A percentile compares a stretch with the other conserved stretches of the same genome.
Evolutionary conservation across 345 rosid genomes (phyloP).

Genomic region (Eucalyptus brandiana): DNA sequence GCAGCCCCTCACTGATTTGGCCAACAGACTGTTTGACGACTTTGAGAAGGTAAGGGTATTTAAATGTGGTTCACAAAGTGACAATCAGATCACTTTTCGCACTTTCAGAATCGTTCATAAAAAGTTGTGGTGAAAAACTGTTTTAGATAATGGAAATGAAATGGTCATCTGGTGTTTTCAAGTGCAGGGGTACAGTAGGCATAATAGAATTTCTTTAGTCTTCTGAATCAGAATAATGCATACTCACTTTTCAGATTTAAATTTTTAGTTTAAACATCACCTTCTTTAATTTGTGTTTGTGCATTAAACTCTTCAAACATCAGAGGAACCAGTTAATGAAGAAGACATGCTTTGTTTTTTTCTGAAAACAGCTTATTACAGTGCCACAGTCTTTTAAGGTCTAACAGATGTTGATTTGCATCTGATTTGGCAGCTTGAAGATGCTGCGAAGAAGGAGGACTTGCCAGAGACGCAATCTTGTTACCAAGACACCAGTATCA

Average conservation of each 20-base stretch:
- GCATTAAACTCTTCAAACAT: neutral
- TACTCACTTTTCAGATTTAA: neutral
- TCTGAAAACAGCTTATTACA: neutral
- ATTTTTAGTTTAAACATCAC: neutral
- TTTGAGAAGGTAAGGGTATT: slow-evolving; percentile 46
- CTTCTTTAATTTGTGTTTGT: neutral
- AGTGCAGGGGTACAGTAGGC: neutral
- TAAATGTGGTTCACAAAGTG: neutral
- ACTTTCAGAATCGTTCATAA: neutral
- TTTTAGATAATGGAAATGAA: neutral
- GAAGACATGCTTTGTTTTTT: neutral
- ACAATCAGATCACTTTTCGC: neutral
- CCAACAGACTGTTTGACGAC: slow-evolving; percentile 72
- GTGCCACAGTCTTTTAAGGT: neutral
- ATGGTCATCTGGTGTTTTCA: neutral
- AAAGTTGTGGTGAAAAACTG: neutral
- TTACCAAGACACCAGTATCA: slow-evolving; percentile 35
- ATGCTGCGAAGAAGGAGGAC: slow-evolving; percentile 45
- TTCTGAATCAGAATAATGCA: neutral
- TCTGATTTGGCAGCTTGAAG: slow-evolving; percentile 44
- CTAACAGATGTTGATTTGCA: neutral
- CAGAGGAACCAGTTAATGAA: neutral
- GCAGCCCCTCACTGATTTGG: slow-evolving; percentile 61
- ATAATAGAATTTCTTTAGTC: neutral
- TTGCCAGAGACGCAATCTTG: slow-evolving; percentile 33